These are phyloP conservation scores for Euphorbia peplus DNA, from an alignment of 345 rosid species.

Conservation along the genomic window DNA sequence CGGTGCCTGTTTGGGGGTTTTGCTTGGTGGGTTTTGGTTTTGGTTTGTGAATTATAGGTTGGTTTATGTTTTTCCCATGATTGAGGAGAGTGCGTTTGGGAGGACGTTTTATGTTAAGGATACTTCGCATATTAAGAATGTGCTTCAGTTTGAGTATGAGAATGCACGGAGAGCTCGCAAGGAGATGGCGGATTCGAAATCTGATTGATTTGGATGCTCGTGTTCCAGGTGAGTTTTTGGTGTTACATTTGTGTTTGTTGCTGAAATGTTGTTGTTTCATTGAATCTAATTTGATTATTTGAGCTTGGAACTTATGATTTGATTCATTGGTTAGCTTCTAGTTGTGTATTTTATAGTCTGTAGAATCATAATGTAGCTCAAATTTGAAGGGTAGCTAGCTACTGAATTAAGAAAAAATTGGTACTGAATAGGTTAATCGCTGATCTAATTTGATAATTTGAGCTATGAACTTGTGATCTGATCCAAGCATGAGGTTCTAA, in stretches of 20 bases:
- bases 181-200: constrained; percentile 40
- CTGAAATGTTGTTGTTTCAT: neutral
- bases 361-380: neutral
- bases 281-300: neutral
- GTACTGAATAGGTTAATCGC: no score
- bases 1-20: constrained; percentile 59
- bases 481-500: no score
- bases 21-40: constrained; percentile 73
- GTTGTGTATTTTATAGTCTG: neutral
- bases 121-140: constrained; percentile 83
- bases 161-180: constrained; percentile 84
- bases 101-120: constrained; percentile 76
- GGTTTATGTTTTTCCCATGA: constrained; percentile 50
- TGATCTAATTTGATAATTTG: no score
- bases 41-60: constrained; percentile 67
- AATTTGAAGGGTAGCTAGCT: neutral
- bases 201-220: constrained; percentile 35
- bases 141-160: constrained; percentile 88
- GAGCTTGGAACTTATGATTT: neutral
- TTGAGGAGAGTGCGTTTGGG: constrained; percentile 80
- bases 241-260: constrained; percentile 3
- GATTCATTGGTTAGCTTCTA: neutral
- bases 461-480: no score
- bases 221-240: neutral
- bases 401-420: neutral